These are phyloP conservation scores for Annulohypoxylon nitens DNA, from an alignment of 495 filamentous ascomycete species.

Conservation along the genomic window DNA sequence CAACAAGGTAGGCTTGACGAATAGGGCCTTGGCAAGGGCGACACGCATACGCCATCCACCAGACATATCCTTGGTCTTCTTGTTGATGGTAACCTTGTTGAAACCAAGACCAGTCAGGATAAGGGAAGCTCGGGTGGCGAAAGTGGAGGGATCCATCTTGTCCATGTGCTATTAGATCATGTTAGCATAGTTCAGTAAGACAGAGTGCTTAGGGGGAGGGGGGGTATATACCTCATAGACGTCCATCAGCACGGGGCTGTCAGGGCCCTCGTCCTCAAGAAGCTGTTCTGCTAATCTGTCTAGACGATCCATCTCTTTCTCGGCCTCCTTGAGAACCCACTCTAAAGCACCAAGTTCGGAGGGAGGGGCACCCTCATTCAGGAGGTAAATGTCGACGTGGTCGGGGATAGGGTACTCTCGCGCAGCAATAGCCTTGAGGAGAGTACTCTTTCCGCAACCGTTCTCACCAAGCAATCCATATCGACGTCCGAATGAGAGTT, in stretches of 20 bases:
- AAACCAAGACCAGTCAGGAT: constrained; percentile 99
- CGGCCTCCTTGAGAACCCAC: constrained; percentile 96
- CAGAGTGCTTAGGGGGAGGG: background rate
- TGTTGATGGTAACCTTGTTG: constrained; percentile 96
- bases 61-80: constrained; percentile 99
- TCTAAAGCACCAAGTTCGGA: constrained; percentile 90
- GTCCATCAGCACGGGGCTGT: constrained; percentile 91
- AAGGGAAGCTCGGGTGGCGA: constrained; percentile 93
- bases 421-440: constrained; percentile 92
- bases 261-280: constrained; percentile 90
- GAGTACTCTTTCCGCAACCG: constrained; percentile 97
- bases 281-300: constrained; percentile 91
- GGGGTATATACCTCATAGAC: constrained; percentile 85
- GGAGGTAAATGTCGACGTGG: constrained; percentile 97
- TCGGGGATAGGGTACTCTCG: constrained; percentile 97
- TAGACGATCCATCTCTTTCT: constrained; percentile 90
- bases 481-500: constrained; percentile 91
- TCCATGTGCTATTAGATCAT: constrained; percentile 84
- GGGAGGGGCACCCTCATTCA: constrained; percentile 97
- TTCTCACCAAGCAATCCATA: constrained; percentile 98
- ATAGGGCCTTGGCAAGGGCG: constrained; percentile 95
- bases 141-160: constrained; percentile 99
- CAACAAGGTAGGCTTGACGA: constrained; percentile 95
- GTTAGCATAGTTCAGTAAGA: constrained; percentile 31
- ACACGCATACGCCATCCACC: constrained; percentile 99